phyloP scores from a whole-genome alignment of 73 alveolate genomes.

The Symbiodinium pilosum region DNA sequence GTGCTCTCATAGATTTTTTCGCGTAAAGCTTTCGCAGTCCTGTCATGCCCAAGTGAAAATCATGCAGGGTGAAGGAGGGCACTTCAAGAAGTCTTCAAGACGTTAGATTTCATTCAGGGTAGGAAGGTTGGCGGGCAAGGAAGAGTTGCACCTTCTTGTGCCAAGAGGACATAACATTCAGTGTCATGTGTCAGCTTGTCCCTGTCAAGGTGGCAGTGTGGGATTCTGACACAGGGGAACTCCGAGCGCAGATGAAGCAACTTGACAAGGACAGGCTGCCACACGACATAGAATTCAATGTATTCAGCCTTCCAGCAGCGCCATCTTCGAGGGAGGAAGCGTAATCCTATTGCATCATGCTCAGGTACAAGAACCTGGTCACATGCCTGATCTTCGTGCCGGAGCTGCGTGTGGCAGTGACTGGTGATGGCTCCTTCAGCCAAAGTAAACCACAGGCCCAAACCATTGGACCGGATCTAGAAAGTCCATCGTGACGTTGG shows the following conservation, averaged over 20 bases:
- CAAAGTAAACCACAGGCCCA: neutral
- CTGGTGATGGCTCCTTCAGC: neutral
- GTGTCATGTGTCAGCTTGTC: neutral
- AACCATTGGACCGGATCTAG: no score
- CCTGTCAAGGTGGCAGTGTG: neutral
- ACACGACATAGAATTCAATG: neutral
- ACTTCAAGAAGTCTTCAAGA: neutral
- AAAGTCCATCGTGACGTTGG: no score
- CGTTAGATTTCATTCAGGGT: neutral
- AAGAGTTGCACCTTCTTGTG: no score
- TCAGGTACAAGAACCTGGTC: constrained; percentile 1
- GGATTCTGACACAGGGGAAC: neutral
- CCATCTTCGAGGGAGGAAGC: neutral
- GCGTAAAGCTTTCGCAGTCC: neutral
- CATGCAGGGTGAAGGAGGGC: neutral
- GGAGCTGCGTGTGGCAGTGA: neutral
- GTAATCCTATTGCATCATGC: neutral
- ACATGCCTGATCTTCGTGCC: constrained; percentile 5
- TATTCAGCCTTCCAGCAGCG: neutral
- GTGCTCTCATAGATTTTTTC: no score
- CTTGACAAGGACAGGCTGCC: neutral
- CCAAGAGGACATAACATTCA: no score
- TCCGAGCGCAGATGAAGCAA: neutral
- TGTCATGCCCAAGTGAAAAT: neutral
- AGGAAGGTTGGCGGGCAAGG: no score